These are phyloP conservation scores for Cryptococcus sp. DNA, from an alignment of 1,284 basidiomycete species.

Conservation along the genomic window DNA sequence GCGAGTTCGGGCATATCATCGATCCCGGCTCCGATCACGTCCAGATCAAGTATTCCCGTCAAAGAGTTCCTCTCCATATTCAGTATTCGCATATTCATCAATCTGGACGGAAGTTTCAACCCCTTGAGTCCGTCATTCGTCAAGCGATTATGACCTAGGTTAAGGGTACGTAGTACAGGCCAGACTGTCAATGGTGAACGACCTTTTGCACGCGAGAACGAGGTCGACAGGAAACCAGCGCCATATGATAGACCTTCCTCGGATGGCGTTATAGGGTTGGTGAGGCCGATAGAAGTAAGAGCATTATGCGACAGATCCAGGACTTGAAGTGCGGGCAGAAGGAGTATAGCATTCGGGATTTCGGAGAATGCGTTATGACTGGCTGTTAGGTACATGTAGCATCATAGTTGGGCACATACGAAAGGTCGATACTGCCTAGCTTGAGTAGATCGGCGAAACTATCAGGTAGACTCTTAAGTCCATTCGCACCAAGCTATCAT, in stretches of 20 bases:
- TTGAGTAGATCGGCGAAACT: constrained; percentile 43
- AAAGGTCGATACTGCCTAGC: constrained; percentile 38
- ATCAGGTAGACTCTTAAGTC: constrained; percentile 31
- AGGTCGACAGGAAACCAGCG: constrained; percentile 39
- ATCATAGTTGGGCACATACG: constrained; percentile 24
- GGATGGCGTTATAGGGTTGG: constrained; percentile 34
- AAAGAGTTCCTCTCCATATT: constrained; percentile 35
- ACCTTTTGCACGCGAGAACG: constrained; percentile 30
- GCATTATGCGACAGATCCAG: constrained; percentile 42
- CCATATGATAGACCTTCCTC: constrained; percentile 41
- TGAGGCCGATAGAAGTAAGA: constrained; percentile 32
- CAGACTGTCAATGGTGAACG: constrained; percentile 21
- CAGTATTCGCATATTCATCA: constrained; percentile 22
- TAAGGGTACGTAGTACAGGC: constrained; percentile 31
- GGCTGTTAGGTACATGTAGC: not conserved
- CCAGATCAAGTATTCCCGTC: constrained; percentile 22
- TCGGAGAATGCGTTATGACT: constrained; percentile 37
- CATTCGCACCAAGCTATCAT: constrained; percentile 32
- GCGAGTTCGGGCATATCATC: constrained; percentile 25
- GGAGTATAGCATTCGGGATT: constrained; percentile 35
- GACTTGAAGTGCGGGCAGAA: constrained; percentile 39
- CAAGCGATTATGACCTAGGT: constrained; percentile 34
- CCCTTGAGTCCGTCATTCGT: constrained; percentile 18
- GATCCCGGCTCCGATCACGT: constrained; percentile 13
- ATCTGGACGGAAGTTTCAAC: constrained; percentile 5